Conservation (phyloP, 495 filamentous ascomycete species). For the Penicillium mononematosum region DNA sequence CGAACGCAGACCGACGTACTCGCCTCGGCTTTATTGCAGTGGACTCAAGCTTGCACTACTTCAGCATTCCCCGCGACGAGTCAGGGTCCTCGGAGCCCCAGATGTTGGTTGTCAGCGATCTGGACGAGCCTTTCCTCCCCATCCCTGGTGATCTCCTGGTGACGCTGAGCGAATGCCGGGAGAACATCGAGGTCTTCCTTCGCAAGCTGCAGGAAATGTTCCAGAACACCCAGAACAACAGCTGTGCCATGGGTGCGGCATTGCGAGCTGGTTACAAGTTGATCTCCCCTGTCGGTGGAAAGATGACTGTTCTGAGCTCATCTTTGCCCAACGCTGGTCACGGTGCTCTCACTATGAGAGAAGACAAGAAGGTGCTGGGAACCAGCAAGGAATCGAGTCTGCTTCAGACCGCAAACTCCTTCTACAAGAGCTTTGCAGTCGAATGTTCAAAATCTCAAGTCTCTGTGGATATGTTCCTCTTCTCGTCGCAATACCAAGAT, state of each 20-base stretch:
- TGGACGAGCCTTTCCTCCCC: constrained; percentile 96
- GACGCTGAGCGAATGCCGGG: constrained; percentile 81
- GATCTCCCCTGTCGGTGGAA: constrained; percentile 89
- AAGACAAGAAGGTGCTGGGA: constrained; percentile 94
- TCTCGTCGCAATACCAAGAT: constrained; percentile 95
- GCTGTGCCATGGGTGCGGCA: constrained; percentile 90
- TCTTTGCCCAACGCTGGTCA: constrained; percentile 87
- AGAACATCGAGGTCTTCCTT: constrained; percentile 88
- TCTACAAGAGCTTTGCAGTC: constrained; percentile 99
- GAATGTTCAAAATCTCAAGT: constrained; percentile 99
- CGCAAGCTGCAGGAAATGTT: constrained; percentile 95
- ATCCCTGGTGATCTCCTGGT: constrained; percentile 92
- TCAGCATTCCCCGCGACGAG: constrained; percentile 84
- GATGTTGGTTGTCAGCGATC: constrained; percentile 93
- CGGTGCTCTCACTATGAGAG: constrained; percentile 88
- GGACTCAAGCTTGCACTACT: constrained; percentile 93
- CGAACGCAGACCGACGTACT: constrained; percentile 91
- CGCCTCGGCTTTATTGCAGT: constrained; percentile 93
- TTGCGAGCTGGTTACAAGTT: constrained; percentile 91
- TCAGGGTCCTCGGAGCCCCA: constrained; percentile 76
- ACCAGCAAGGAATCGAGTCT: constrained; percentile 87
- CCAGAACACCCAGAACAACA: constrained; percentile 81
- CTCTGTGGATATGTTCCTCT: constrained; percentile 98
- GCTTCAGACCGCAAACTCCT: constrained; percentile 87
- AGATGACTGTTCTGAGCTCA: constrained; percentile 86